phyloP scores from a whole-genome alignment of 345 rosid genomes.

The Citrus maxima region DNA sequence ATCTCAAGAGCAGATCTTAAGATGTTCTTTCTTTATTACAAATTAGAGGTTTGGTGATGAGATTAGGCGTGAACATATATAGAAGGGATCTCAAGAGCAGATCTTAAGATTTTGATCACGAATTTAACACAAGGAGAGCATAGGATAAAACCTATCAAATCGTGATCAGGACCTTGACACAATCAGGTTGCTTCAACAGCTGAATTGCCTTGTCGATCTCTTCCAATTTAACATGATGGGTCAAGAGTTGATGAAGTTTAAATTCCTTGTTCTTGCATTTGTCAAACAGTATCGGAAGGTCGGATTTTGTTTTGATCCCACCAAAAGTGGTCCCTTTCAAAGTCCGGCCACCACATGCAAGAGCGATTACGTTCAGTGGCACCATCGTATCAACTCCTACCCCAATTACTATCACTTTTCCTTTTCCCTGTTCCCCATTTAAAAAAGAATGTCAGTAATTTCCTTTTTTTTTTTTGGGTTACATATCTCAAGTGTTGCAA shows the following conservation, averaged over 20 bases:
- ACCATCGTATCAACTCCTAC: constrained; percentile 21
- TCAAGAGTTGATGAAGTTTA: constrained; percentile 48
- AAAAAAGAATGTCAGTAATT: background rate
- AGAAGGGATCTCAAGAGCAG: background rate
- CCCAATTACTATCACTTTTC: constrained; percentile 41
- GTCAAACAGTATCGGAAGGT: constrained; percentile 39
- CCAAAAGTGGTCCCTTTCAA: constrained; percentile 58
- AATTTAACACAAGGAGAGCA: too few relatives aligned
- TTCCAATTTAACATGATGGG: constrained; percentile 44
- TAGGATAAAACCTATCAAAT: constrained; percentile 7
- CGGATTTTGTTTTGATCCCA: constrained; percentile 51
- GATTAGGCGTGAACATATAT: background rate
- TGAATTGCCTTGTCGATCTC: constrained; percentile 45
- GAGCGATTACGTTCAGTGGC: constrained; percentile 16
- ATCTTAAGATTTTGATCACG: background rate
- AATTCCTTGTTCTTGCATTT: constrained; percentile 50
- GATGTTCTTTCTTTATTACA: too few relatives aligned
- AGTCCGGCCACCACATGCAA: constrained; percentile 40
- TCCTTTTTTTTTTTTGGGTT: too few relatives aligned
- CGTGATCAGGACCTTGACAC: constrained; percentile 38
- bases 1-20: background rate
- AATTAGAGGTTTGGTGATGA: background rate
- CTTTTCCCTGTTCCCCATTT: constrained; percentile 30
- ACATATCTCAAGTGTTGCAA: too few relatives aligned
- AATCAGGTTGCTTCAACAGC: constrained; percentile 31